Base-by-base conservation (phyloP, 129 eudicot species). In the Deinandra increscens region DNA sequence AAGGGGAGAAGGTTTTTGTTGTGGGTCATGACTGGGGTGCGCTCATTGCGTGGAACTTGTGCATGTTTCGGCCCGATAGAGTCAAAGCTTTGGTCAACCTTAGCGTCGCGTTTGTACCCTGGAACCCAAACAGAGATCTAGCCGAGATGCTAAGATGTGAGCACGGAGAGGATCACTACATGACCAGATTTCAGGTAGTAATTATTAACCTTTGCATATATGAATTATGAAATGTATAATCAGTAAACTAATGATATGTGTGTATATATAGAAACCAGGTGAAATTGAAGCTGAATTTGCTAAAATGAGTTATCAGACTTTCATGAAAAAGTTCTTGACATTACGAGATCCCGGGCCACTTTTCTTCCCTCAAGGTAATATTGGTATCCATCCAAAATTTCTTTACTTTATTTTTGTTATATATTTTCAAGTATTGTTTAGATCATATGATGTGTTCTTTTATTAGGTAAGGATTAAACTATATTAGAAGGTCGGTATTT, bases 11-110 rank as follows among this genome's bases (percentile, higher is more conserved):
- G 75, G 84, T 81, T 60, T 73, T 72, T 12, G 83, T 81, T 43
- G 86, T 84, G 41, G 86, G 80, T 38, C 89, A 84, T 71, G 89
- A 84, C 22, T 84, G 86, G 86, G 90, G 90, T 37, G 90, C 86
- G 0, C 0, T 42, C n/a, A 68, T 82, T 0, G 86, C 86, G 15
- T 82, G 90, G 86, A 8, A 63, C 13, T 48, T 85, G 70, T 78
- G 86, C 66, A 37, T 76, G 82, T 76, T 74, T 73, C 70, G 88
- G 22, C 85, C 85, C 0, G 83, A 84, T 3, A 66, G 69, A 67
- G 79, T 84, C 18, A 78, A 78, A 58, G 83, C 76, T 66, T 12
- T 78, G 60, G 82, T 86, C 6, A 72, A 79, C 18, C 39, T 82
- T 43, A 86, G 92, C 58, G 75, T 81, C 5, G 19, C 37, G 1